Evolutionary conservation across 805 yeast genomes (phyloP), one percentile per base, ranked within the genome.

Genomic region (Nakazawaea molendinolei): DNA sequence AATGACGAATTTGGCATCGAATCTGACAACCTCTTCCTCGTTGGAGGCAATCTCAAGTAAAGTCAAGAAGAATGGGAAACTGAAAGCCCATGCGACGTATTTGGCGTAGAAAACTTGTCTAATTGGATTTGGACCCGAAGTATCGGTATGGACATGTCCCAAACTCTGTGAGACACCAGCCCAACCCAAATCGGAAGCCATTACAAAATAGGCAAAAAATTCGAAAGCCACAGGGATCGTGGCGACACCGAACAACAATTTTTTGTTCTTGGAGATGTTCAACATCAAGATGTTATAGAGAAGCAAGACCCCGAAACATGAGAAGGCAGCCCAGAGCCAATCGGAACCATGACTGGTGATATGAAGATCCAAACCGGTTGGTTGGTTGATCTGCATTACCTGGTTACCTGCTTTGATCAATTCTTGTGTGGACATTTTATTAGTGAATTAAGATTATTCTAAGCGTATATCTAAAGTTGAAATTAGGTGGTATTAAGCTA

Each of bases 101-200:
- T 58, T 64, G 24, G 58, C 58, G 46, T 67, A 68, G 49, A 68
- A 67, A 33, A 67, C 52, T 50, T 67, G 72, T 48, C 74, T 59
- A 29, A 53, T 57, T 4, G 52, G 53, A n/a, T n/a, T n/a, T n/a
- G n/a, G n/a, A n/a, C n/a, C n/a, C n/a, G n/a, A n/a, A 21, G 40
- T 51, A 23, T 42, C 42, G 3, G 26, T 31, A 41, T 48, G 52
- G 22, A 45, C 42, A 18, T 41, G 32, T 16, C 66, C 62, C 41
- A 45, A 65, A 68, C 43, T 67, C 67, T 22, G 60, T 56, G n/a
- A 51, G 31, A 58, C 52, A 17, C 53, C 53, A 19, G 71, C 48
- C 55, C 60, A 65, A 49, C 74, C 73, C 44, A 68, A 55, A 48
- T 68, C 53, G 14, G 74, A 60, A 34, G 73, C 73, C 44, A 63